Base-by-base conservation (phyloP, 2,329 filamentous ascomycete genomes). In the Thelonectria olida region DNA sequence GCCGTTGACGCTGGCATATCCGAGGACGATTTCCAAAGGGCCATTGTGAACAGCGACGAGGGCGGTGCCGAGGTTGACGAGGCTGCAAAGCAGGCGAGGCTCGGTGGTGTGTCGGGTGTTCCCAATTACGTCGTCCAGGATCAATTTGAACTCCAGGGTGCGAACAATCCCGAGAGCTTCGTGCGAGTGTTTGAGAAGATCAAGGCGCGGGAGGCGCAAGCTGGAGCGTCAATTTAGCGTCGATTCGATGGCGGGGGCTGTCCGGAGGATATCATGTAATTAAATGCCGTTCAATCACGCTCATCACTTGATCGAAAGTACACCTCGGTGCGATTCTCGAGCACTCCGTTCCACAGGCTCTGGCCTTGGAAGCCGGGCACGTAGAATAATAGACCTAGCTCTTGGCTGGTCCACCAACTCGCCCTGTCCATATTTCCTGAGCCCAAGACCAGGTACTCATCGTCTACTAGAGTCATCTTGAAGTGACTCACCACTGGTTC, bases 331-430 rank as follows among this genome's bases (percentile, higher is more conserved):
- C 80, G 75, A 55, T 71, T 74, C 22, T 75, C 73, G 3, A 81
- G 66, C 7, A 80, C 74, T 7, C 66, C 68, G 17, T 80, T 75
- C 80, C 80, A 82, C 5, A 80, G 62, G n/a, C 69, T 67, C 34
- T 73, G 69, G 4, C 73, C 75, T 34, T 75, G 63, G 38, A 80
- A 76, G 1, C 70, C 75, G 3, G 79, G 78, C n/a, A 78, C 77
- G 44, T 83, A 77, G 55, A 88, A 84, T 39, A 88, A 70, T 27
- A 96, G 80, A 1, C 92, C 92, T 20, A 96, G 79, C 77, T 96
- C 92, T 76, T 96, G 92, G 74, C 91, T 94, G 5, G 92, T 96
- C 76, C 87, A 94, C 91, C 91, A 96, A 73, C 91, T 94, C 7
- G 92, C 92, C 1, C 92, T 85, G 76, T 96, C 92, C 83, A 94